phyloP scores from a whole-genome alignment of 2,329 filamentous ascomycete species.

The Dactylonectria macrodidyma region DNA sequence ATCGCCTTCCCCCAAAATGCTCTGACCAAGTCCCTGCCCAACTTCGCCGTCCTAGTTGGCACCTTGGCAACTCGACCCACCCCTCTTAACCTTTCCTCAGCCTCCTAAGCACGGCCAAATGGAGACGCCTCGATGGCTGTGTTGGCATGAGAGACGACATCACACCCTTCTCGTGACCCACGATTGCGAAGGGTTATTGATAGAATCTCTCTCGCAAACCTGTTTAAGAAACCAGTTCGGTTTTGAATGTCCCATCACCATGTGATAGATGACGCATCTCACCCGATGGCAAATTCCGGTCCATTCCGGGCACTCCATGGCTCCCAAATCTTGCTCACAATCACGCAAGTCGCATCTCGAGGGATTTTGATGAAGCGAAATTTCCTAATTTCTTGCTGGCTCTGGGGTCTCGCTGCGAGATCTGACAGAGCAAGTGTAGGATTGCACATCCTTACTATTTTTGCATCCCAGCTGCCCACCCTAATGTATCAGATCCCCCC shows the following conservation, averaged over 20 bases:
- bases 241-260: conserved; percentile 23
- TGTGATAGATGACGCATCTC: conserved; percentile 36
- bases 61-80: conserved; percentile 17
- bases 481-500: conserved; percentile 39
- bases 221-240: conserved; percentile 23
- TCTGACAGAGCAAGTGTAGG: conserved; percentile 34
- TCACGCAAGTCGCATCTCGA: conserved; percentile 16
- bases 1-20: conserved; percentile 18
- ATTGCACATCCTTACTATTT: conserved; percentile 43
- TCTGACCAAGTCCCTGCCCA: conserved; percentile 22
- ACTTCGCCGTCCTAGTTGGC: conserved; percentile 14
- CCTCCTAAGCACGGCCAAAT: conserved; percentile 25
- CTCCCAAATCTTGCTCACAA: conserved; percentile 22
- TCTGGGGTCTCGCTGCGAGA: conserved; percentile 32
- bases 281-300: conserved; percentile 29
- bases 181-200: conserved; percentile 15
- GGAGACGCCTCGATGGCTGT: conserved; percentile 10
- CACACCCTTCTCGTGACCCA: conserved; percentile 26
- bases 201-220: conserved; percentile 6
- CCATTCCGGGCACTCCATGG: conserved; percentile 20
- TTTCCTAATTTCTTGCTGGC: conserved; percentile 15
- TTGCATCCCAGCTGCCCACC: conserved; percentile 26
- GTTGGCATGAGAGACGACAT: conserved; percentile 21
- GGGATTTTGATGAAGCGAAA: conserved; percentile 21
- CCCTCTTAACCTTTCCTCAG: conserved; percentile 10